A percentile compares a stretch with the other conserved stretches of the same genome.
phyloP scores from a whole-genome alignment of 2,329 filamentous ascomycete genomes.

The Trichoderma sp. region DNA sequence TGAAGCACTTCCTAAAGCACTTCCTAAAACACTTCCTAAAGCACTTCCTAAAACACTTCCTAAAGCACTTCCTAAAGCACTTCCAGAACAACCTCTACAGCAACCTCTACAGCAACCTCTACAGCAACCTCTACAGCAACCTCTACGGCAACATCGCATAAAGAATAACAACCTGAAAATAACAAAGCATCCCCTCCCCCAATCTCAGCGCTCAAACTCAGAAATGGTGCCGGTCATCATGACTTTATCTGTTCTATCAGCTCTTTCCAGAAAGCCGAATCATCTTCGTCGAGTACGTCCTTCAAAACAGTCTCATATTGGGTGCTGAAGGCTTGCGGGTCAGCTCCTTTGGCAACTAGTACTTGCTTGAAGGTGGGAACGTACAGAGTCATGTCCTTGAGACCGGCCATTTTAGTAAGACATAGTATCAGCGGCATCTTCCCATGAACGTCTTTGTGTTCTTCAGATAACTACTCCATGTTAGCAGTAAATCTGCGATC shows the following conservation, averaged over 20 bases:
- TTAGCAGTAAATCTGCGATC: not conserved
- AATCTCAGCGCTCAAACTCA: not conserved
- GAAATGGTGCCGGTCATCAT: not conserved
- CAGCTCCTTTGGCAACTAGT: not conserved
- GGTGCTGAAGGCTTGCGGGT: not conserved
- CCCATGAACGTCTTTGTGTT: not conserved
- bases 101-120: too few species aligned
- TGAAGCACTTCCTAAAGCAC: too few species aligned
- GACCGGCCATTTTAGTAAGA: not conserved
- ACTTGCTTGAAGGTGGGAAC: not conserved
- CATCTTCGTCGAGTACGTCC: not conserved
- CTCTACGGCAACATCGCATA: too few species aligned
- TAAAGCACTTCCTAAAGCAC: too few species aligned
- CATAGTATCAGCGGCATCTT: not conserved
- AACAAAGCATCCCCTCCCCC: not conserved
- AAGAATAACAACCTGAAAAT: too few species aligned
- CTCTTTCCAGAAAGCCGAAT: not conserved
- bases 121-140: rapidly evolving
- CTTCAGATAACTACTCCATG: not conserved
- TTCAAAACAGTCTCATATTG: not conserved
- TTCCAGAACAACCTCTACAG: too few species aligned
- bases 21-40: too few species aligned
- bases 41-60: too few species aligned
- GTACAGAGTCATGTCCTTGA: not conserved
- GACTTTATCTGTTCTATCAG: not conserved